These are phyloP conservation scores for Friedmanniomyces endolithicus DNA, from an alignment of 495 filamentous ascomycete genomes.

Conservation along the genomic window DNA sequence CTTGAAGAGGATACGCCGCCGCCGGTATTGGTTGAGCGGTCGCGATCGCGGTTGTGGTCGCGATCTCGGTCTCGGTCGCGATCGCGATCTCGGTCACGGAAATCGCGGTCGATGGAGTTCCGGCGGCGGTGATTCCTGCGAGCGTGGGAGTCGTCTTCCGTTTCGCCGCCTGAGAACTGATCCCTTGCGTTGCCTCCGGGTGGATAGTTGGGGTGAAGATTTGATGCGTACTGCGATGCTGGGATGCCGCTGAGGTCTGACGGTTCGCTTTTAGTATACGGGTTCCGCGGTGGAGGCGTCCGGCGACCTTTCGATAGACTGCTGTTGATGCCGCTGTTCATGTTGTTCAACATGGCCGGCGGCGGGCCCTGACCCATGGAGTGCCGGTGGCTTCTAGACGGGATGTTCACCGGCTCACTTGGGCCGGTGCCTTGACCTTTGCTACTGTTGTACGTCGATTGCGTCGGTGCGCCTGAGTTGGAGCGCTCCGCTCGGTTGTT, in stretches of 20 bases:
- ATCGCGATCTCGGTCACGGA: background rate
- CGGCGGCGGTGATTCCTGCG: constrained; percentile 4
- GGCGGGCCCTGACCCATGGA: constrained; percentile 7
- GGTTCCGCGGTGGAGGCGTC: constrained; percentile 10
- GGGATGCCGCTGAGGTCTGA: background rate
- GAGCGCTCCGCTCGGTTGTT: background rate
- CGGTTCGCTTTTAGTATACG: constrained; percentile 10
- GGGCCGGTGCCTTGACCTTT: background rate
- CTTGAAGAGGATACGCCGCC: background rate
- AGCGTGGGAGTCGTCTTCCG: background rate
- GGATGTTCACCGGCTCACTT: constrained; percentile 13
- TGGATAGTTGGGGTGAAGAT: background rate
- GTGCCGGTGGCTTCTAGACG: constrained; percentile 4
- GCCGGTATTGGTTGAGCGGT: background rate
- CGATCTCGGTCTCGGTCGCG: background rate
- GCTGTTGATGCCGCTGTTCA: background rate
- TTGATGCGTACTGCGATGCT: constrained; percentile 7
- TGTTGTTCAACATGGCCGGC: constrained; percentile 11
- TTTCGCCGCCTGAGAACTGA: background rate
- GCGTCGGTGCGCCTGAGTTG: background rate
- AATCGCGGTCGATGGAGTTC: background rate
- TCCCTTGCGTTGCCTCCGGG: background rate
- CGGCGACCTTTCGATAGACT: constrained; percentile 2
- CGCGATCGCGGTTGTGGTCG: background rate
- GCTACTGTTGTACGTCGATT: background rate